Evolutionary conservation across 306 rosid genomes (phyloP).

Genomic region (Carpinus viminea): DNA sequence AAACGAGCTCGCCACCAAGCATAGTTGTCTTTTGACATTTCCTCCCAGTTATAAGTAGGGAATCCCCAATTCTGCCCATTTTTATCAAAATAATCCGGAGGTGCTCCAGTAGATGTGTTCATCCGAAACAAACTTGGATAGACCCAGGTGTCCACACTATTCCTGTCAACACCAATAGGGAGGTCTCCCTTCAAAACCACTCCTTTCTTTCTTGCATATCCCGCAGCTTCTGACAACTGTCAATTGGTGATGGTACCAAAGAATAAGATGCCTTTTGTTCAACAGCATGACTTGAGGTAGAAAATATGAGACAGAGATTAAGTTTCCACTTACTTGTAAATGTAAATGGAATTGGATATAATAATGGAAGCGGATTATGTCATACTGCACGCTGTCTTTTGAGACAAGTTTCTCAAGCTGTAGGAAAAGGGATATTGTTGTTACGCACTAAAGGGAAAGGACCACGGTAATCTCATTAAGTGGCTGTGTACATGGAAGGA

Average conservation of each 20-base stretch:
- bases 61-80: slow-evolving; percentile 99
- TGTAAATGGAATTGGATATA: slow-evolving; percentile 91
- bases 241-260: slow-evolving; percentile 31
- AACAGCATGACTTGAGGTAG: slow-evolving; percentile 22
- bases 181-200: slow-evolving; percentile 96
- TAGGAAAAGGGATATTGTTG: slow-evolving; percentile 27
- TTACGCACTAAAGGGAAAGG: slow-evolving; percentile 7
- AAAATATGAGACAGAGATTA: slow-evolving; percentile 18
- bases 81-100: slow-evolving; percentile 98
- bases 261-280: slow-evolving; percentile 20
- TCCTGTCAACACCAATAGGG: slow-evolving; percentile 94
- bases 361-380: slow-evolving; percentile 83
- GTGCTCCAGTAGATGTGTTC: slow-evolving; percentile 97
- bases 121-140: slow-evolving; percentile 86
- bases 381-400: slow-evolving; percentile 74
- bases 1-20: slow-evolving; percentile 97
- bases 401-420: slow-evolving; percentile 94
- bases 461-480: not conserved
- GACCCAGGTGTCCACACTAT: slow-evolving; percentile 98
- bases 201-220: slow-evolving; percentile 83
- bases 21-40: slow-evolving; percentile 93
- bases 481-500: not conserved
- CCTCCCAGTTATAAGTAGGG: slow-evolving; percentile 99
- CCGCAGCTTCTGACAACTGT: slow-evolving; percentile 85
- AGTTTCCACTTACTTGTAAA: slow-evolving; percentile 59